These are phyloP conservation scores for Hypomyces rosellus DNA, from an alignment of 2,329 filamentous ascomycete genomes.

Conservation along the genomic window DNA sequence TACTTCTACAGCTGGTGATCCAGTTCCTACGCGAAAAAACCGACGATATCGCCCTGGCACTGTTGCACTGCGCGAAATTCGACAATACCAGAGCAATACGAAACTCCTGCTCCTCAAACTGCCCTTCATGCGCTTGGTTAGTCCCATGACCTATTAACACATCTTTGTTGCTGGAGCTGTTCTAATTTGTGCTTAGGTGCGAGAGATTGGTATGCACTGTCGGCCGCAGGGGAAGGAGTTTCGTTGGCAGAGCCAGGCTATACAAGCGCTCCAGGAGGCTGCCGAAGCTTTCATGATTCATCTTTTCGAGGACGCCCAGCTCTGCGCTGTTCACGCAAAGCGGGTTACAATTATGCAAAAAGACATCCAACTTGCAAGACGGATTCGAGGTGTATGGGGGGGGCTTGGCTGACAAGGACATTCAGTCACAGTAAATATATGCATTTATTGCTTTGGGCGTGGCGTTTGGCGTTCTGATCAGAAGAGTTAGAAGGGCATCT, in stretches of 20 bases:
- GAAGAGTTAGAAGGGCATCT: too few species aligned
- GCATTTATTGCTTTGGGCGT: not conserved
- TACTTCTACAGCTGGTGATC: slow-evolving; percentile 58
- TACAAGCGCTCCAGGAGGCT: slow-evolving; percentile 87
- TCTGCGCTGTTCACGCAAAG: slow-evolving; percentile 95
- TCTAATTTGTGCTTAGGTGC: slow-evolving; percentile 24
- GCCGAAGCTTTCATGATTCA: slow-evolving; percentile 95
- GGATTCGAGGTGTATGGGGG: slow-evolving; percentile 73
- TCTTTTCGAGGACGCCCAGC: slow-evolving; percentile 76
- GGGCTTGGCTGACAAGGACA: slow-evolving; percentile 41
- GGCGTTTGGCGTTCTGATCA: too few species aligned
- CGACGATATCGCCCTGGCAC: slow-evolving; percentile 73
- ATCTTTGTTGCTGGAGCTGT: not conserved
- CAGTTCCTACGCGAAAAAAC: slow-evolving; percentile 55
- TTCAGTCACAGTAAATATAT: not conserved
- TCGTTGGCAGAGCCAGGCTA: slow-evolving; percentile 94
- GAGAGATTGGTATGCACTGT: slow-evolving; percentile 65
- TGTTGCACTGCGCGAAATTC: slow-evolving; percentile 83
- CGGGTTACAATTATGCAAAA: slow-evolving; percentile 97
- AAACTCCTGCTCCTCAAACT: slow-evolving; percentile 79
- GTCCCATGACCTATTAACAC: slow-evolving; percentile 10
- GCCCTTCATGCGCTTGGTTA: slow-evolving; percentile 70
- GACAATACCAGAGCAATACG: slow-evolving; percentile 81
- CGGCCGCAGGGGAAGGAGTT: slow-evolving; percentile 62
- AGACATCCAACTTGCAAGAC: slow-evolving; percentile 86